Conservation (phyloP, 805 yeast species). For the Groenewaldozyma salmanticensis region DNA sequence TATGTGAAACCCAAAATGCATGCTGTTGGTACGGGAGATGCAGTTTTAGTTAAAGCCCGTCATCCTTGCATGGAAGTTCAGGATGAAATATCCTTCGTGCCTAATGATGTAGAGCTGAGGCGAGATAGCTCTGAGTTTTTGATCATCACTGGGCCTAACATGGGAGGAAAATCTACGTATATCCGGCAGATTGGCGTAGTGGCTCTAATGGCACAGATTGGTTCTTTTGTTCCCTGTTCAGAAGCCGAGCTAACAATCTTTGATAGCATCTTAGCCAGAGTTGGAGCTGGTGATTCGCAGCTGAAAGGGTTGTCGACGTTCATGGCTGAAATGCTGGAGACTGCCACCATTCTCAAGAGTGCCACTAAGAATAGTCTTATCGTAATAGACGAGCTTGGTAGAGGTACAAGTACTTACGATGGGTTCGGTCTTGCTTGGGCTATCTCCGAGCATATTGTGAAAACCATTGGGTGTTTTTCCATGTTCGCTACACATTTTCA, state of each 20-base stretch:
- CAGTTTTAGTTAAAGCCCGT: slow-evolving; percentile 63
- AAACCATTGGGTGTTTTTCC: slow-evolving; percentile 63
- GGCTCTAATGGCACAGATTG: slow-evolving; percentile 79
- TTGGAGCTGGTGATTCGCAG: slow-evolving; percentile 99
- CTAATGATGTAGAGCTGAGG: slow-evolving; percentile 72
- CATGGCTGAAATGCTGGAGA: slow-evolving; percentile 94
- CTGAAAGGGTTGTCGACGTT: slow-evolving; percentile 94
- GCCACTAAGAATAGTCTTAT: slow-evolving; percentile 74
- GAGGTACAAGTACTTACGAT: slow-evolving; percentile 91
- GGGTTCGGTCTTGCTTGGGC: slow-evolving; percentile 99
- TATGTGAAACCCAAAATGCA: slow-evolving; percentile 68
- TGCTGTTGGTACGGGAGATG: slow-evolving; percentile 34
- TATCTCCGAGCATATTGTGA: slow-evolving; percentile 75
- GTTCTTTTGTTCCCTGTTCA: slow-evolving; percentile 76
- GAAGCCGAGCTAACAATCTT: slow-evolving; percentile 74
- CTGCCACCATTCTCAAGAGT: slow-evolving; percentile 73
- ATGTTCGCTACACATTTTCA: slow-evolving; percentile 97
- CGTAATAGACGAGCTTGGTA: slow-evolving; percentile 89
- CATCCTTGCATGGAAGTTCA: slow-evolving; percentile 94
- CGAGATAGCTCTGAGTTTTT: slow-evolving; percentile 55
- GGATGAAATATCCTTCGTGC: slow-evolving; percentile 80
- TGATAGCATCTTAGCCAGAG: slow-evolving; percentile 89
- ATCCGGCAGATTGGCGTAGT: slow-evolving; percentile 85
- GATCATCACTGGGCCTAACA: slow-evolving; percentile 91
- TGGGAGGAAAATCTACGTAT: slow-evolving; percentile 96